Evolutionary conservation across 2,329 filamentous ascomycete genomes (phyloP).

Genomic region (Cadophora sp.): DNA sequence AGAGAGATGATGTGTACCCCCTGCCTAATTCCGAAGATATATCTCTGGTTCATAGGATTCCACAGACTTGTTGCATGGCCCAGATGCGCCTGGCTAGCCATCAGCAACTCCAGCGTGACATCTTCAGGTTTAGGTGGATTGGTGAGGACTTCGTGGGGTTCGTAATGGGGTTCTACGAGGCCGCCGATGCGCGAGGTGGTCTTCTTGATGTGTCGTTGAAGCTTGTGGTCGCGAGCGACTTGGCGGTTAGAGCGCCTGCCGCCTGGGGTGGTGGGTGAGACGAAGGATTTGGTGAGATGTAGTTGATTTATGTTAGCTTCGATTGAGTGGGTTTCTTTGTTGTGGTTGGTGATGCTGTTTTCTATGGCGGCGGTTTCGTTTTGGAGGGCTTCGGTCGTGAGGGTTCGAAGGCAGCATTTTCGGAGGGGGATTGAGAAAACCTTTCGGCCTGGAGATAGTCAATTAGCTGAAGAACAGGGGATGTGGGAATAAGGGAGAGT

Average conservation of each 20-base stretch:
- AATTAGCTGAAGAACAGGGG: constrained; percentile 28
- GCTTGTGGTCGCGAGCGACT: constrained; percentile 36
- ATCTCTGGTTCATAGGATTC: constrained; percentile 93
- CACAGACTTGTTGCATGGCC: constrained; percentile 90
- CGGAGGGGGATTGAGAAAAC: constrained; percentile 54
- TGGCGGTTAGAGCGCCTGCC: background rate
- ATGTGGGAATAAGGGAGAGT: constrained; percentile 31
- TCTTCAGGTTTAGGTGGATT: constrained; percentile 80
- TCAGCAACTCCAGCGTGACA: constrained; percentile 87
- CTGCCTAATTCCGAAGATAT: constrained; percentile 90
- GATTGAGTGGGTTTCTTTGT: constrained; percentile 34
- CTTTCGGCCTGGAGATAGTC: constrained; percentile 55
- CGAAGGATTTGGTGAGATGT: constrained; percentile 32
- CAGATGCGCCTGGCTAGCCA: constrained; percentile 86
- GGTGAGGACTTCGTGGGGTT: constrained; percentile 68
- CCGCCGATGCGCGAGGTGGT: constrained; percentile 58
- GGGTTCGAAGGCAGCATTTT: constrained; percentile 48
- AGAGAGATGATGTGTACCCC: constrained; percentile 93
- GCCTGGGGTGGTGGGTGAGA: background rate
- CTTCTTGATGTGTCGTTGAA: constrained; percentile 48
- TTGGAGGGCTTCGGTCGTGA: constrained; percentile 43
- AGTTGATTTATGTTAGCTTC: constrained; percentile 36
- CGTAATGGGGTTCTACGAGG: constrained; percentile 61
- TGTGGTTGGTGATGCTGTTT: constrained; percentile 30
- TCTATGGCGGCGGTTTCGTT: constrained; percentile 24